These are phyloP conservation scores for Ustilago bromivora DNA, from an alignment of 1,284 basidiomycete genomes.

Conservation along the genomic window DNA sequence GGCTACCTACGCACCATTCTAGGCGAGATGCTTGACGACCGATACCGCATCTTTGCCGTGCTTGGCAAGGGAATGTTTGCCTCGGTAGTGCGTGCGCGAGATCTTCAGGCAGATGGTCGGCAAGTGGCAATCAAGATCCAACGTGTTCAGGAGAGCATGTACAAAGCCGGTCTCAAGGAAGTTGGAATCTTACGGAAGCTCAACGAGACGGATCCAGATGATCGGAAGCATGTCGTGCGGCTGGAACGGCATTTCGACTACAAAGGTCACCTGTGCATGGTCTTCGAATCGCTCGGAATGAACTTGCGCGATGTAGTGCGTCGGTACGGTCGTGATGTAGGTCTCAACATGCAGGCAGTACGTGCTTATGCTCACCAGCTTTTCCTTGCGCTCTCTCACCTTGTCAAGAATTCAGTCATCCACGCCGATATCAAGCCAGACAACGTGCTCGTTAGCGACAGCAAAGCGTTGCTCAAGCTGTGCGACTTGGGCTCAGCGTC, in stretches of 20 bases:
- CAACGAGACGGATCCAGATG: constrained; percentile 88
- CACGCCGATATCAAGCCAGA: constrained; percentile 86
- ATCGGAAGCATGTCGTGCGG: constrained; percentile 94
- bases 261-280: constrained; percentile 93
- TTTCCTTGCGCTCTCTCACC: constrained; percentile 84
- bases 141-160: constrained; percentile 96
- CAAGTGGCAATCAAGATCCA: constrained; percentile 99
- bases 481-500: constrained; percentile 97
- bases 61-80: constrained; percentile 99
- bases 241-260: constrained; percentile 95
- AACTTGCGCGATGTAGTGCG: constrained; percentile 98
- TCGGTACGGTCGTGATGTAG: constrained; percentile 98
- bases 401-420: constrained; percentile 91
- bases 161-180: constrained; percentile 94
- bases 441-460: constrained; percentile 79
- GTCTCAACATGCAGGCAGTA: constrained; percentile 95
- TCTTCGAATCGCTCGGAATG: constrained; percentile 94
- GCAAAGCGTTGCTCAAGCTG: constrained; percentile 91
- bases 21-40: constrained; percentile 88
- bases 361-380: constrained; percentile 96
- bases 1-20: constrained; percentile 96
- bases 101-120: constrained; percentile 68
- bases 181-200: constrained; percentile 88
- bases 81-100: constrained; percentile 89
- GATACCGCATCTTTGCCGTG: constrained; percentile 93